phyloP scores from a whole-genome alignment of 2,329 filamentous ascomycete species.

The Clonostachys byssicola region DNA sequence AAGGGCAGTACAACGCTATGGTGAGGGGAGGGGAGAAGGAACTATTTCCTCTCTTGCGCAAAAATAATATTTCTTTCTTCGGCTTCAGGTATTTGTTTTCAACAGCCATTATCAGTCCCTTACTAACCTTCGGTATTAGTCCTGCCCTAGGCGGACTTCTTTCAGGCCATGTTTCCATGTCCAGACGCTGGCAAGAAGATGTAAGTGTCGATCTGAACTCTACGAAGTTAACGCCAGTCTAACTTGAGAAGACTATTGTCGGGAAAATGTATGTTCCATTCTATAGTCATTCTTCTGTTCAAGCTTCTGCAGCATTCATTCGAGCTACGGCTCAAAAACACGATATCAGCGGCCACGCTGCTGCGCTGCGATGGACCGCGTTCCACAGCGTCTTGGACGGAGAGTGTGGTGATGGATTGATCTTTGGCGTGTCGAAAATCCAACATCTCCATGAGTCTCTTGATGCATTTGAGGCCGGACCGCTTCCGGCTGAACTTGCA shows the following conservation, averaged over 20 bases:
- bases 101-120: too few species aligned
- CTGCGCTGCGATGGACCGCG: conserved; percentile 32
- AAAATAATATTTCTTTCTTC: conserved; percentile 34
- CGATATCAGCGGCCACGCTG: conserved; percentile 29
- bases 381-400: conserved; percentile 25
- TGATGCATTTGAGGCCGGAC: conserved; percentile 27
- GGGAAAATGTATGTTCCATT: conserved; percentile 14
- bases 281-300: conserved; percentile 20
- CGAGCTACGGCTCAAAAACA: conserved; percentile 18
- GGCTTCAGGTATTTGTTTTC: conserved; percentile 23
- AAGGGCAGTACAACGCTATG: conserved; percentile 42
- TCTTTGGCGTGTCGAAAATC: conserved; percentile 25
- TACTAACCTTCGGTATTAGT: background rate
- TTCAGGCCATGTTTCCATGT: conserved; percentile 11
- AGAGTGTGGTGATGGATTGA: conserved; percentile 24
- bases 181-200: conserved; percentile 14
- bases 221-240: background rate
- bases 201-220: conserved; percentile 7
- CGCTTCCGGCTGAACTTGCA: conserved; percentile 28
- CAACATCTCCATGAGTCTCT: conserved; percentile 28
- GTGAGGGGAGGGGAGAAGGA: conserved; percentile 32
- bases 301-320: conserved; percentile 15
- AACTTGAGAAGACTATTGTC: background rate
- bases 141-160: conserved; percentile 8
- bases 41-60: conserved; percentile 34